These are phyloP conservation scores for Fusarium phyllophilum DNA, from an alignment of 2,329 filamentous ascomycete species.

Conservation along the genomic window DNA sequence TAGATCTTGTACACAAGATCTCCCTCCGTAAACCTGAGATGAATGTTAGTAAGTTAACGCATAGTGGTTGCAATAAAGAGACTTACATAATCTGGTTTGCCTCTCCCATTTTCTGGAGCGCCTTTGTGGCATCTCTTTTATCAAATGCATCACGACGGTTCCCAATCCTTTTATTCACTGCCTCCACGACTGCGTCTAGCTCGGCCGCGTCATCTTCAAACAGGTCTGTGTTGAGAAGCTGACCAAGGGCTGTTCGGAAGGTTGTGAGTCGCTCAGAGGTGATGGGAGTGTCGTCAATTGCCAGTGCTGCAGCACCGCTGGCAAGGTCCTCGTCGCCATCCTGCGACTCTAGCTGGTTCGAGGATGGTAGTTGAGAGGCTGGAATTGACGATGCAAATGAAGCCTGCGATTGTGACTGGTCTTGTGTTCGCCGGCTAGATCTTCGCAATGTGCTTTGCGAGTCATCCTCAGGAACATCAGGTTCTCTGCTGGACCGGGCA, in stretches of 20 bases:
- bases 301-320: conserved; percentile 54
- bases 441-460: conserved; percentile 53
- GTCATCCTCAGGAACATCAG: conserved; percentile 55
- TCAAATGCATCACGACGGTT: conserved; percentile 69
- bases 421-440: conserved; percentile 53
- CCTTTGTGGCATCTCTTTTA: conserved; percentile 77
- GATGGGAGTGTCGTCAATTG: conserved; percentile 62
- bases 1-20: conserved; percentile 77
- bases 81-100: conserved; percentile 93
- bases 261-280: conserved; percentile 70
- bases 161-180: conserved; percentile 79
- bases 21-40: conserved; percentile 65
- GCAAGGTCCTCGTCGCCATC: conserved; percentile 57
- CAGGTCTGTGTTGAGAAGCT: conserved; percentile 81
- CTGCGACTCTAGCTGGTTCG: conserved; percentile 55
- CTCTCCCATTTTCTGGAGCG: conserved; percentile 81
- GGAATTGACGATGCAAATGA: conserved; percentile 85
- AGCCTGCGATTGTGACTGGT: conserved; percentile 57
- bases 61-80: background rate
- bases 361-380: conserved; percentile 72
- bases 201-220: conserved; percentile 88
- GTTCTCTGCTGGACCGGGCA: conserved; percentile 45
- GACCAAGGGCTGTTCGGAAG: conserved; percentile 85
- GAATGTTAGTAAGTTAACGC: conserved; percentile 31
- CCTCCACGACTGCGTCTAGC: conserved; percentile 77